phyloP scores from a whole-genome alignment of 1,139 yeast species.

The Sugiyamaella grinbergsii region DNA sequence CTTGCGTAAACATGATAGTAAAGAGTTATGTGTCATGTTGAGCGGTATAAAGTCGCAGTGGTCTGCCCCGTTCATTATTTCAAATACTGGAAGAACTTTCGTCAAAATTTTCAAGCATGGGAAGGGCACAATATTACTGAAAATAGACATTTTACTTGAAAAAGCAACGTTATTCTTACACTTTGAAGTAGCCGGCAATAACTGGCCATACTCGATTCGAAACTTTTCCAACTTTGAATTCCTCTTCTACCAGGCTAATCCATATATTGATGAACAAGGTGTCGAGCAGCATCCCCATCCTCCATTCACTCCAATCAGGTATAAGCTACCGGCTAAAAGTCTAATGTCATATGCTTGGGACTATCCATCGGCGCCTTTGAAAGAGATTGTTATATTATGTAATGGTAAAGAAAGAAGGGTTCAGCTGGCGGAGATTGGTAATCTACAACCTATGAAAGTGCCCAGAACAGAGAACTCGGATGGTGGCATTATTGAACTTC shows the following conservation, averaged over 20 bases:
- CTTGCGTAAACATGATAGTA: constrained; percentile 50
- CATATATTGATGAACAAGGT: constrained; percentile 73
- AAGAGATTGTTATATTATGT: constrained; percentile 75
- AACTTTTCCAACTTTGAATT: constrained; percentile 87
- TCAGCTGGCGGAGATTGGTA: constrained; percentile 91
- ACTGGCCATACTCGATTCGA: constrained; percentile 92
- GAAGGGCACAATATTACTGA: constrained; percentile 67
- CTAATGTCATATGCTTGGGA: constrained; percentile 99
- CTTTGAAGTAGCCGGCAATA: constrained; percentile 67
- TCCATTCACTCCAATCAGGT: constrained; percentile 55
- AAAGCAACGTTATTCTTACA: constrained; percentile 79
- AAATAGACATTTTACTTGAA: constrained; percentile 74
- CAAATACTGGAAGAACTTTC: constrained; percentile 79
- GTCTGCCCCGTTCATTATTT: constrained; percentile 86
- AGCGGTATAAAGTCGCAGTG: constrained; percentile 47
- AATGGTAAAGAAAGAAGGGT: constrained; percentile 72
- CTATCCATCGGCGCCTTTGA: constrained; percentile 85
- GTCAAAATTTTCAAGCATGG: constrained; percentile 67
- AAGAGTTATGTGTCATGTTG: constrained; percentile 62
- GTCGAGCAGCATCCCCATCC: constrained; percentile 45
- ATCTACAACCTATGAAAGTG: constrained; percentile 78
- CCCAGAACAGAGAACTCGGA: constrained; percentile 50
- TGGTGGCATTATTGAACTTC: constrained; percentile 70
- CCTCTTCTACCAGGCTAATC: constrained; percentile 82
- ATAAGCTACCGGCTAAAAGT: constrained; percentile 81